Percentiles rank a stretch among this genome's conserved stretches.
Conservation (phyloP, 176 grass and related monocot species). For the Triticum timopheevii region DNA sequence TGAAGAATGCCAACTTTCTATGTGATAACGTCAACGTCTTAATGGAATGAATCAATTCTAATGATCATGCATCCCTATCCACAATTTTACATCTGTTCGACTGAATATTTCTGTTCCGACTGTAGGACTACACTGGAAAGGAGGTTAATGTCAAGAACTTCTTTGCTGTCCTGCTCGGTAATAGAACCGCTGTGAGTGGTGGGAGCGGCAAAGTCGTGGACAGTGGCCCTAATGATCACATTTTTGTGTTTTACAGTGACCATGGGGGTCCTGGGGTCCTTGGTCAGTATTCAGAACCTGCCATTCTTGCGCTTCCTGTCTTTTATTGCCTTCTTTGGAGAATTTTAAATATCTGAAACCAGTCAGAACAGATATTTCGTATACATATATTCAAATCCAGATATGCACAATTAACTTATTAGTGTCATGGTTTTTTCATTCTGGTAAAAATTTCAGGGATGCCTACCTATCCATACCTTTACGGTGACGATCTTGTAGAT, state of each 20-base stretch:
- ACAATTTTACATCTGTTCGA: conserved; percentile 7
- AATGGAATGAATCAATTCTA: conserved; percentile 6
- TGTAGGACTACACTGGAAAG: conserved; percentile 86
- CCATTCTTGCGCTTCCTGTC: neutral
- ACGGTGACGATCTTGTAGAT: conserved; percentile 73
- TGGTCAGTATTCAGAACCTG: conserved; percentile 58
- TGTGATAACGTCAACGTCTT: conserved; percentile 18
- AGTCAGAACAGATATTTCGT: neutral
- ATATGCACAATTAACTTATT: conserved; percentile 6
- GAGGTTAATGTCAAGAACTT: conserved; percentile 85
- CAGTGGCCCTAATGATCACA: conserved; percentile 94
- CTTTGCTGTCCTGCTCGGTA: conserved; percentile 83
- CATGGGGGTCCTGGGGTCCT: conserved; percentile 93
- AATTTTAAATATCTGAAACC: neutral
- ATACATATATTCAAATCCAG: neutral
- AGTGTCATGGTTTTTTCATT: conserved; percentile 8
- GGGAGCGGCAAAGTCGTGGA: conserved; percentile 92
- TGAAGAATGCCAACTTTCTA: neutral
- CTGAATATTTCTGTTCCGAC: neutral
- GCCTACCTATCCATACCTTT: conserved; percentile 95
- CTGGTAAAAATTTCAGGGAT: conserved; percentile 59
- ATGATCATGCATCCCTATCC: neutral
- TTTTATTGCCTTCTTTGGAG: neutral
- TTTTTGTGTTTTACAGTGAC: conserved; percentile 94
- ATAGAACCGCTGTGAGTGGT: conserved; percentile 79